Evolutionary conservation across 2,329 filamentous ascomycete species (phyloP).

Genomic region (Neonectria ditissima): DNA sequence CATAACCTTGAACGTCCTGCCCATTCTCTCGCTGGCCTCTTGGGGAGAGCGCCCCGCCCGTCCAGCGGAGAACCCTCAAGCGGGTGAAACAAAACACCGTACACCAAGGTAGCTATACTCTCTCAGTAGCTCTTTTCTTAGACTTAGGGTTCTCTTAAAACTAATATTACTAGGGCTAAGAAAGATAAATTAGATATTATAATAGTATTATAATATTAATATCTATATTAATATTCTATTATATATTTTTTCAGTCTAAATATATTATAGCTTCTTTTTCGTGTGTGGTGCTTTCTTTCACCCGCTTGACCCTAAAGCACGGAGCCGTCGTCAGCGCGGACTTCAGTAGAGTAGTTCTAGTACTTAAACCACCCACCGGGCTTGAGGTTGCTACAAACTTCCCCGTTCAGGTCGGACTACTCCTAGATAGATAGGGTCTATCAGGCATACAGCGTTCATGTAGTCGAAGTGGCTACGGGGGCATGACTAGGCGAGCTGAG

Average conservation of each 20-base stretch:
- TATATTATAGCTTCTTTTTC: too few species aligned
- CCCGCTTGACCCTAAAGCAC: too few species aligned
- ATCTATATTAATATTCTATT: too few species aligned
- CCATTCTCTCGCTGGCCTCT: slow-evolving; percentile 43
- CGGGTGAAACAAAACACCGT: too few species aligned
- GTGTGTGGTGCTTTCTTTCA: too few species aligned
- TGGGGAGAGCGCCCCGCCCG: slow-evolving; percentile 34
- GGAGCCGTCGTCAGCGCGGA: slow-evolving; percentile 45
- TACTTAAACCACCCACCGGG: slow-evolving; percentile 61
- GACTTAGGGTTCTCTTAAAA: too few species aligned
- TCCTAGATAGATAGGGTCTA: slow-evolving; percentile 67
- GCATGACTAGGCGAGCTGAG: slow-evolving; percentile 43
- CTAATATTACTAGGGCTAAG: too few species aligned
- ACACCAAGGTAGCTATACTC: too few species aligned
- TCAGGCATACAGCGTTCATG: slow-evolving; percentile 68
- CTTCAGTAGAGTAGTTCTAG: slow-evolving; percentile 39
- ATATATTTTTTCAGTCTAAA: too few species aligned
- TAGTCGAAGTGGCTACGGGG: slow-evolving; percentile 61
- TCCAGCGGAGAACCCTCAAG: slow-evolving; percentile 36
- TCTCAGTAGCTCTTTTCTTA: too few species aligned
- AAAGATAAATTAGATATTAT: too few species aligned
- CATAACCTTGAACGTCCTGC: slow-evolving; percentile 43
- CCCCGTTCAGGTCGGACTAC: slow-evolving; percentile 64
- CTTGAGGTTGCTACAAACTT: slow-evolving; percentile 62
- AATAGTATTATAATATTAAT: too few species aligned